Conservation (phyloP, 1,284 basidiomycete genomes). For the Erythrobasidium hasegawianum region DNA sequence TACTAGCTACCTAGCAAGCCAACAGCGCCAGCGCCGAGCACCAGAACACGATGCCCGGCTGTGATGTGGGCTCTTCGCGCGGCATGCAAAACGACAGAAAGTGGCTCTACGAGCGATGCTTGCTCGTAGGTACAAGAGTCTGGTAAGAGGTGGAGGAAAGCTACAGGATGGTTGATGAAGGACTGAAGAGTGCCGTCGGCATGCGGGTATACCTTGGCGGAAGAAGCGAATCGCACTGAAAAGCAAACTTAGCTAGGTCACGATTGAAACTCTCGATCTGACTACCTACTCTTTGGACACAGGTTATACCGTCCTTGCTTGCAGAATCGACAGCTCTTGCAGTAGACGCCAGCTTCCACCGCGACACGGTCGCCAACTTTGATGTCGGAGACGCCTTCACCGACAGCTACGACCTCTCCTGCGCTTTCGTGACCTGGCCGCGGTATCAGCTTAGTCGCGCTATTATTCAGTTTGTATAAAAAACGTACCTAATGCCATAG, state of each 20-base stretch:
- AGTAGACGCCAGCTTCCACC: slow-evolving; percentile 87
- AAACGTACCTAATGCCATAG: slow-evolving; percentile 44
- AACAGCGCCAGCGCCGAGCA: slow-evolving; percentile 87
- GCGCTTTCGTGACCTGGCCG: slow-evolving; percentile 44
- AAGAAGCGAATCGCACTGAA: slow-evolving; percentile 77
- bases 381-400: slow-evolving; percentile 54
- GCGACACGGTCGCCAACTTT: slow-evolving; percentile 83
- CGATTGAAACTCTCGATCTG: neutral
- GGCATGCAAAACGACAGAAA: slow-evolving; percentile 83
- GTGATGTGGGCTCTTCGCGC: slow-evolving; percentile 63
- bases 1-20: slow-evolving; percentile 74
- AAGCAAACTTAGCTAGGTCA: neutral
- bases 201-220: slow-evolving; percentile 88
- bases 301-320: slow-evolving; percentile 83
- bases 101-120: slow-evolving; percentile 83
- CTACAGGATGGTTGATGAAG: slow-evolving; percentile 79
- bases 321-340: slow-evolving; percentile 58
- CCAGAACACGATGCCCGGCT: slow-evolving; percentile 66
- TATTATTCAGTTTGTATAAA: too few relatives aligned
- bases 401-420: slow-evolving; percentile 53
- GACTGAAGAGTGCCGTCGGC: slow-evolving; percentile 85
- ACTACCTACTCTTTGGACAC: slow-evolving; percentile 57
- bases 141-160: slow-evolving; percentile 80
- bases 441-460: too few relatives aligned
- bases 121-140: slow-evolving; percentile 68